Base-by-base conservation (phyloP, 306 rosid species). In the Canavalia ensiformis region DNA sequence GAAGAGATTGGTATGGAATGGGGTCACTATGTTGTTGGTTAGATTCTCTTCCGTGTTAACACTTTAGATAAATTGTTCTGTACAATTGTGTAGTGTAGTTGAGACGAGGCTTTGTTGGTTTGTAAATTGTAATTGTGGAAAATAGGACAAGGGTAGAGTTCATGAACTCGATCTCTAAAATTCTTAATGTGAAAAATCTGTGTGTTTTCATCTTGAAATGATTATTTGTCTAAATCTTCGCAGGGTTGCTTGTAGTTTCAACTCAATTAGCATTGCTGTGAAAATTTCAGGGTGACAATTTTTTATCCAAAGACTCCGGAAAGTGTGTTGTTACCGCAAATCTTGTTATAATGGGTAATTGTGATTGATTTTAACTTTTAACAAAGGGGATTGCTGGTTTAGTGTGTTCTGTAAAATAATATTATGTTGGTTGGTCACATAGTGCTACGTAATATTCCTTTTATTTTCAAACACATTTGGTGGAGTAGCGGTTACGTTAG, bases 81-180 rank as follows among this genome's bases (percentile, higher is more conserved):
- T 82, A 85, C 55, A 85, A 81, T 75, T 39, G 75, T 70, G 79
- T 62, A 75, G 76, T 28, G 72, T 81, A 51, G 49, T 11, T 13
- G 35, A 1, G 35, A 1, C 57, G 69, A 37, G 44, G 68, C 68
- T n/a, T 51, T 42, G 68, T 42, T 75, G 60, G 69, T 18, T 11
- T 77, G 74, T 69, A 60, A 63, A 49, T 55, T 60, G 60, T 49
- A 69, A 30, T 31, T 60, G 67, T 77, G 60, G 60, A 31, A 50
- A 69, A 50, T 63, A 60, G 52, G 72, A 82, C n/a, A 60, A 59
- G 67, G 35, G 39, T 45, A 70, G 71, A 34, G 3, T 7, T 73
- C 37, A 41, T 76, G 78, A 51, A 60, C 72, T 42, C 35, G 1
- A 3, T 51, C 31, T 46, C 64, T 4, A 0, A 46, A 78, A 60